Evolutionary conservation across 2,329 filamentous ascomycete species (phyloP), one percentile per base, ranked within the genome.

Genomic region (Colletotrichum shisoi): DNA sequence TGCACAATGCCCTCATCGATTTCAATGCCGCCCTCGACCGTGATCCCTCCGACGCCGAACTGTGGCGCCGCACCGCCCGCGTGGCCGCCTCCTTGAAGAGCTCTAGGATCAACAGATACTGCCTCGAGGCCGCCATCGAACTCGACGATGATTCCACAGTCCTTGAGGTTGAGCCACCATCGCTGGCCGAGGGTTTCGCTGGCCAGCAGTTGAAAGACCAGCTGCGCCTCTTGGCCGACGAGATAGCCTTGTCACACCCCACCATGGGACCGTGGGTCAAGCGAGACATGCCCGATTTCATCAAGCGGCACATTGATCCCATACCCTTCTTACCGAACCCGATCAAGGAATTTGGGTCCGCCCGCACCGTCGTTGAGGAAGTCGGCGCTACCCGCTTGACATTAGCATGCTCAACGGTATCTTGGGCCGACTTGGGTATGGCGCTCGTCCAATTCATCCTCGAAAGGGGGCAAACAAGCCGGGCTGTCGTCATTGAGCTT

Each of bases 31-130:
- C 88, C 0, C 78, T 90, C 6, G 87, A 88, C 68, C 85, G 87
- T 58, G 88, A 90, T 68, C 87, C 88, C 1, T 89, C 88, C 0
- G 88, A 90, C 71, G 87, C 88, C 1, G 88, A 90, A 72, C 78
- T 90, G 8, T 90, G 88, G 88, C 81, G 88, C 68, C 82, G 83
- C 57, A 80, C 83, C 2, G 85, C 86, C 0, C 83, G 87, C 3
- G 82, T 89, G 51, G 86, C 84, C 3, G 81, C 83, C 0, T 85
- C 87, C 52, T 75, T 90, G 49, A 84, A 82, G 51, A 89, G 87
- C 69, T 74, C 79, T 0, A 81, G 87, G 13, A 80, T 89, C 31
- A 85, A 83, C 70, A 79, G 88, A 42, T 90, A 86, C 72, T 89
- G 87, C 66, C 77, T 90, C 2, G 88, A 90, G 73, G 86, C 88